Base-by-base conservation (phyloP, 1,284 basidiomycete species). In the Cryptococcus jaspeensis region DNA sequence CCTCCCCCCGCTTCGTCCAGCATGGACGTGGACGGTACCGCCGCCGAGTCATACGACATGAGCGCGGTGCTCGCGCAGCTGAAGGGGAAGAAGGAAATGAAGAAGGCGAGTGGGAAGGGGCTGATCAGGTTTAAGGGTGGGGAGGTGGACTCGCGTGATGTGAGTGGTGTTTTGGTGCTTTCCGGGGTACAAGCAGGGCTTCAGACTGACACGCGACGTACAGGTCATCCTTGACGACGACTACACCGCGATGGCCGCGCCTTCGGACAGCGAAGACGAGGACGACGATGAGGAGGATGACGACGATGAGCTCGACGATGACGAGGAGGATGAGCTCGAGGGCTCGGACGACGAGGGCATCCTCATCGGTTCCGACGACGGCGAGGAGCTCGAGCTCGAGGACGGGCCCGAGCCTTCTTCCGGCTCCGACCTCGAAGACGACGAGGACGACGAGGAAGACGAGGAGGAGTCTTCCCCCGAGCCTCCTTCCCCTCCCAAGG, bases 41-140 rank as follows among this genome's bases (percentile, higher is more conserved):
- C 40, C 40, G 49, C 57, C 5, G 67, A 69, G 25, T 69, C 73
- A 47, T 75, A 76, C 46, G 72, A 79, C 35, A 79, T 72, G 66
- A 50, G 53, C 6, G 56, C 69, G 43, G 79, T 87, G 38, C 74
- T 79, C 43, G 82, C 82, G 20, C 80, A 84, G 58, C 87, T 85
- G 71, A 85, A 87, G 67, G 80, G 86, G 57, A 82, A 87, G 62
- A 85, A 84, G 67, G 80, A 80, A 59, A 62, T 77, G 23, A 78
- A 77, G 13, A 85, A 84, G 49, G 60, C 56, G 0, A 60, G 58
- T 36, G 67, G 62, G 0, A 67, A 70, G 55, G 76, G 75, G 18
- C 64, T 90, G 54, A 82, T 90, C 46, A 84, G 80, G 66, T 76
- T 92, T 59, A 72, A 74, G 18, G 58, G 80, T 2, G 82, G 83